phyloP scores from a whole-genome alignment of 1,284 basidiomycete genomes.

The Cystobasidium slooffiae region DNA sequence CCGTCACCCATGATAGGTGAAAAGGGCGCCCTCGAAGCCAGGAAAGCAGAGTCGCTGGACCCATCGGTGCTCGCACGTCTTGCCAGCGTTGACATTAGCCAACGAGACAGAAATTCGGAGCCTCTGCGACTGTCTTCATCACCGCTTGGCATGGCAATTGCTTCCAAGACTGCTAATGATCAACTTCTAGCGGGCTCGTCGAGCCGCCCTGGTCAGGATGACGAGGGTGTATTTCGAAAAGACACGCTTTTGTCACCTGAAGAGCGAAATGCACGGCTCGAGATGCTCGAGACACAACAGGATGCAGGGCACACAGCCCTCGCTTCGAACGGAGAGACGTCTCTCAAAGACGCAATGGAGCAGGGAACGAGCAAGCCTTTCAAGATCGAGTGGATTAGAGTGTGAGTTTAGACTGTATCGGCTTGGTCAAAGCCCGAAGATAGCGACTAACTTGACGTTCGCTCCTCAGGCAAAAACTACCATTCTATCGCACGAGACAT shows the following conservation, averaged over 20 bases:
- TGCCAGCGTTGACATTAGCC: background rate
- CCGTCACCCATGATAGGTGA: constrained; percentile 12
- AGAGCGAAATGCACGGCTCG: constrained; percentile 46
- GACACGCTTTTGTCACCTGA: constrained; percentile 45
- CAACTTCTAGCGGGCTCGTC: constrained; percentile 15
- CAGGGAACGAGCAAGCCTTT: constrained; percentile 73
- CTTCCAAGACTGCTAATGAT: constrained; percentile 13
- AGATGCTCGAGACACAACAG: constrained; percentile 25
- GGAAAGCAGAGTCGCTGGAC: constrained; percentile 8
- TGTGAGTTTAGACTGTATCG: constrained; percentile 7
- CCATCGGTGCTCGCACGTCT: constrained; percentile 27
- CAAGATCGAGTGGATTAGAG: constrained; percentile 78
- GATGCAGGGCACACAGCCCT: constrained; percentile 7
- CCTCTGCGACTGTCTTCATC: background rate
- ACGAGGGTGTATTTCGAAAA: constrained; percentile 44
- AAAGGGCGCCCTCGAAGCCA: background rate
- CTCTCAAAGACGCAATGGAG: constrained; percentile 12
- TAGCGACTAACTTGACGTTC: no score
- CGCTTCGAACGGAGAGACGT: background rate
- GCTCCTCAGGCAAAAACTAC: constrained; percentile 36
- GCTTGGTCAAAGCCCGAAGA: no score
- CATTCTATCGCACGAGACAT: constrained; percentile 47
- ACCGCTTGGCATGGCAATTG: background rate
- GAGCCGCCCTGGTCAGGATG: constrained; percentile 20
- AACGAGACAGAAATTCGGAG: constrained; percentile 5